Evolutionary conservation across 208 protist genomes (phyloP).

Genomic region (Wallacemonas sp.): DNA sequence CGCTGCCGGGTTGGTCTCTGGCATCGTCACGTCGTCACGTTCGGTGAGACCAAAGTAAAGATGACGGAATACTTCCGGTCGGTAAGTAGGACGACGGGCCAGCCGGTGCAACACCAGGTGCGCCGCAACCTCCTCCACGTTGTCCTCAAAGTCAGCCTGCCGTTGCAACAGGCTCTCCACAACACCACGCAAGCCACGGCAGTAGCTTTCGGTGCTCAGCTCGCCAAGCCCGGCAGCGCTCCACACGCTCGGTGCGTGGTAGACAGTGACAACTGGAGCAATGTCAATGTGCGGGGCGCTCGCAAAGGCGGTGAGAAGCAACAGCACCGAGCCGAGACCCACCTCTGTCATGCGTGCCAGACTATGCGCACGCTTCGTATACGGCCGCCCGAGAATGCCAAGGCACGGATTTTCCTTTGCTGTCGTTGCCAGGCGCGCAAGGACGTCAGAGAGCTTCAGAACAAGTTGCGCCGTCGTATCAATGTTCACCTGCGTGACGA

Average conservation of each 20-base stretch:
- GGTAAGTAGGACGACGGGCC: slow-evolving; percentile 44
- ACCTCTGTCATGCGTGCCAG: slow-evolving; percentile 36
- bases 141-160: slow-evolving; percentile 40
- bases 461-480: slow-evolving; percentile 37
- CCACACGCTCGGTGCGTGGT: slow-evolving; percentile 45
- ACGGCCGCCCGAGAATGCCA: slow-evolving; percentile 16
- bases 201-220: slow-evolving; percentile 48
- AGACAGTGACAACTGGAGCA: slow-evolving; percentile 37
- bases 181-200: slow-evolving; percentile 27
- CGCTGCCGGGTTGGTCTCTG: background rate
- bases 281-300: slow-evolving; percentile 37
- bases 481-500: slow-evolving; percentile 46
- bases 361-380: slow-evolving; percentile 27
- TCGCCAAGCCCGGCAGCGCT: slow-evolving; percentile 42
- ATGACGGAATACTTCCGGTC: slow-evolving; percentile 31
- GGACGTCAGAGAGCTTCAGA: slow-evolving; percentile 20
- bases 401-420: background rate
- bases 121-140: slow-evolving; percentile 37
- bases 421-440: background rate
- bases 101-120: slow-evolving; percentile 44
- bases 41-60: slow-evolving; percentile 28
- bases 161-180: slow-evolving; percentile 34
- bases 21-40: background rate
- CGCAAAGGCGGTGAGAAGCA: slow-evolving; percentile 32
- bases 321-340: slow-evolving; percentile 19